These are phyloP conservation scores for Mycocentrospora acerina DNA, from an alignment of 2,329 filamentous ascomycete genomes.

Conservation along the genomic window DNA sequence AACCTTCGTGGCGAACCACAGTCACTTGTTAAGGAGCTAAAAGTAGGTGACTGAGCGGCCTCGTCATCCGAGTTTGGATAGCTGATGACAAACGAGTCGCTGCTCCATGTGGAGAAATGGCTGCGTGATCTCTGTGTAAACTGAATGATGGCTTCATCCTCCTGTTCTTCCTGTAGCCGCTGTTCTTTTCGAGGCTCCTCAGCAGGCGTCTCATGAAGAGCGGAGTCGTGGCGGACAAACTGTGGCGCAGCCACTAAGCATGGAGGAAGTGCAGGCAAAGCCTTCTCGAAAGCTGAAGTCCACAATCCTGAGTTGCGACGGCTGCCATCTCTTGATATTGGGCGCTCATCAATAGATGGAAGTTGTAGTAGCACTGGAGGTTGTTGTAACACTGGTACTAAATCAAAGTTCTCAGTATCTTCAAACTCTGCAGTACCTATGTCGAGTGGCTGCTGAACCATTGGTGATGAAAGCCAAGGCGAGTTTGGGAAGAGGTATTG, in stretches of 20 bases:
- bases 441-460: constrained; percentile 15
- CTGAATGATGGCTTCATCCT: constrained; percentile 12
- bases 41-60: constrained; percentile 30
- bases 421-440: constrained; percentile 11
- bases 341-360: constrained; percentile 21
- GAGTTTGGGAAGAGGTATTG: constrained; percentile 30
- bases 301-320: constrained; percentile 14
- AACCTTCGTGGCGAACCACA: constrained; percentile 28
- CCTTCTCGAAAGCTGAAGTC: constrained; percentile 26
- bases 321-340: constrained; percentile 31
- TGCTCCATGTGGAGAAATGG: constrained; percentile 39
- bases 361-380: constrained; percentile 16
- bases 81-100: constrained; percentile 27
- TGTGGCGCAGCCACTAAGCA: constrained; percentile 33
- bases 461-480: constrained; percentile 31
- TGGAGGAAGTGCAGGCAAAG: constrained; percentile 32
- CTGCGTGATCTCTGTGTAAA: constrained; percentile 24
- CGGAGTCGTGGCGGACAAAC: constrained; percentile 22
- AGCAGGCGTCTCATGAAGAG: constrained; percentile 9
- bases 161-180: constrained; percentile 15
- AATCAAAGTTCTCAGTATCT: constrained; percentile 12
- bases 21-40: constrained; percentile 36
- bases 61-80: constrained; percentile 29
- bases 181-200: constrained; percentile 10
- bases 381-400: constrained; percentile 24